Evolutionary conservation across 2,329 filamentous ascomycete species (phyloP).

Genomic region (Arthrinium phaeospermum): DNA sequence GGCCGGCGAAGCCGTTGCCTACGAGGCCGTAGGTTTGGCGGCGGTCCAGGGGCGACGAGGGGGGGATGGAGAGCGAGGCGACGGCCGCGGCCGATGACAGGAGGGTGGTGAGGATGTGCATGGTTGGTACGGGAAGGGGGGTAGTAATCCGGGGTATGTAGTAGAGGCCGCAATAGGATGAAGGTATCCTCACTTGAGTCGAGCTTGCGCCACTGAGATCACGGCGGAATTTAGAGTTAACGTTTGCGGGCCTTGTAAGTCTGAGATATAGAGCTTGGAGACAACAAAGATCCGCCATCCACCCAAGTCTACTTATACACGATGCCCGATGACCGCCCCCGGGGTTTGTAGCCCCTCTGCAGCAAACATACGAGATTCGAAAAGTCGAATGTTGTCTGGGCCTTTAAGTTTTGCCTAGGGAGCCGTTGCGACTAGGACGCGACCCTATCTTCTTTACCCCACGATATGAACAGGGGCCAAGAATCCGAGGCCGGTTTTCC

Average conservation of each 20-base stretch:
- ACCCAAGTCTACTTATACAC: background rate
- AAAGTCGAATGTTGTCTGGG: background rate
- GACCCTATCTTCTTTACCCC: background rate
- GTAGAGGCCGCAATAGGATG: background rate
- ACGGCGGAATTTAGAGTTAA: background rate
- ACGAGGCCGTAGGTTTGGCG: conserved; percentile 1
- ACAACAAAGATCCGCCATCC: no score
- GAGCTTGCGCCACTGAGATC: background rate
- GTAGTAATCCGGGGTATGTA: background rate
- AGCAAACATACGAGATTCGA: background rate
- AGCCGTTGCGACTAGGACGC: background rate
- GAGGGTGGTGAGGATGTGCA: background rate
- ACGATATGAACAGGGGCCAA: no score
- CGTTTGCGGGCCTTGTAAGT: background rate
- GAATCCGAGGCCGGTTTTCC: no score
- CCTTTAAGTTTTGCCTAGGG: background rate
- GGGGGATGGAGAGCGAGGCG: background rate
- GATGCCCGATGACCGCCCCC: background rate
- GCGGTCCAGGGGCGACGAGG: background rate
- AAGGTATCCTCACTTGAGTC: background rate
- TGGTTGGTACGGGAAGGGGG: background rate
- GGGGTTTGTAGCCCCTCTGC: background rate
- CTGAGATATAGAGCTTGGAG: background rate
- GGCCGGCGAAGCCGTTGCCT: background rate
- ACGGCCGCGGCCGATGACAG: background rate